Base-by-base conservation (phyloP, 148 eudicot genomes). In the Cornus suecica region DNA sequence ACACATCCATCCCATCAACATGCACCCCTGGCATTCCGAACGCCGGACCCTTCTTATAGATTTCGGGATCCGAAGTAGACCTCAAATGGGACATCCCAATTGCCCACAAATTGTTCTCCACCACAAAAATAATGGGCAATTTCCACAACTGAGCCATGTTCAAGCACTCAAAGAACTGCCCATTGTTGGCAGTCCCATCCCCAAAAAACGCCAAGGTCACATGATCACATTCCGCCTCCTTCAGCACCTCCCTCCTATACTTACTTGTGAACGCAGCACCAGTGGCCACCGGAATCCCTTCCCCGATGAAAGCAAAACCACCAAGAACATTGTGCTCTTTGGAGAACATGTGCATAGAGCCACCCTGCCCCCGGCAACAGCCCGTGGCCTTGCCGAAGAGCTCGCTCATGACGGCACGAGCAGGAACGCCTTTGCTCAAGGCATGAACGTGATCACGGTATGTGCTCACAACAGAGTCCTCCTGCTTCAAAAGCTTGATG, bases 61-160 rank as follows among this genome's bases (percentile, higher is more conserved):
- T 95, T 66, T 85, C 87, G 9, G 99, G 97, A 84, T 88, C 99
- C 10, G 97, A 92, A 42, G 99, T 95, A 6, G 99, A 87, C 85
- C 97, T 89, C 80, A 92, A 72, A 80, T 95, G 99, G 26, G 97
- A 92, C 99, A 95, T 95, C 78, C 99, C 99, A 75, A 95, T 95
- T 13, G 97, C 99, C 99, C 99, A 95, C 86, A 95, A 83, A 79
- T 95, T 95, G 65, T 95, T 95, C 87, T 95, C 99, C 65, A 92
- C 97, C 32, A 95, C 99, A 87, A 95, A 95, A 20, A 95, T 82
- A 70, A 95, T 91, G 4, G 99, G 99, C 80, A 95, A 72, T 72
- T 91, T 95, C 99, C 97, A 95, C 79, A 95, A 78, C 0, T 94
- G 91, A 27, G 99, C 97, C 99, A 95, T 95, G 86, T 95, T 95